Conservation (phyloP, 331 rosid species). For the Pyracantha coccinea region DNA sequence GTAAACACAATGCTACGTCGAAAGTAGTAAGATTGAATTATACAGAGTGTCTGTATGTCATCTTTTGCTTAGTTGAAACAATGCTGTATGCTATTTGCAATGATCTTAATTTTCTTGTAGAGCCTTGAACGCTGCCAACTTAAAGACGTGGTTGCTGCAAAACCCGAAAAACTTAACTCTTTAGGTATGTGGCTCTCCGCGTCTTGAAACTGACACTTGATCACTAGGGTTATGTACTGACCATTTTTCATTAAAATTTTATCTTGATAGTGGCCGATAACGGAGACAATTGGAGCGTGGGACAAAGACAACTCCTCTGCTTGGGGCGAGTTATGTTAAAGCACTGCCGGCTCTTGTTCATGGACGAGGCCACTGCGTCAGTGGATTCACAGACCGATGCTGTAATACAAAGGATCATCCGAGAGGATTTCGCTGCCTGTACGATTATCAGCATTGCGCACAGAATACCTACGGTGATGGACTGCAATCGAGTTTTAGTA, state of each 20-base stretch:
- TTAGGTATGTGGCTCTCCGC: conserved; percentile 29
- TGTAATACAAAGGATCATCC: conserved; percentile 63
- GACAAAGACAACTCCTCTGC: conserved; percentile 90
- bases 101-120: conserved; percentile 19
- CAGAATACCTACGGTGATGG: conserved; percentile 93
- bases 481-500: conserved; percentile 69
- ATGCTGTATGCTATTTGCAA: neutral
- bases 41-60: neutral
- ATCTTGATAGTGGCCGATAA: conserved; percentile 42
- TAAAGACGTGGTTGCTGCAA: conserved; percentile 61
- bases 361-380: conserved; percentile 96
- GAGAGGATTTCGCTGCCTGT: conserved; percentile 71
- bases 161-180: conserved; percentile 65
- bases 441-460: conserved; percentile 95
- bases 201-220: neutral
- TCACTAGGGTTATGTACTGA: neutral
- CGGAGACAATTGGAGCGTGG: conserved; percentile 97
- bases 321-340: conserved; percentile 91
- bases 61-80: neutral
- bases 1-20: conserved; percentile 18
- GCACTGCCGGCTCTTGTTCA: conserved; percentile 62
- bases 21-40: conserved; percentile 41
- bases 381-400: conserved; percentile 89
- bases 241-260: neutral
- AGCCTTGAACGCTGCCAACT: conserved; percentile 87